phyloP scores from a whole-genome alignment of 768 basidiomycete genomes.

The Mrakia gelida region DNA sequence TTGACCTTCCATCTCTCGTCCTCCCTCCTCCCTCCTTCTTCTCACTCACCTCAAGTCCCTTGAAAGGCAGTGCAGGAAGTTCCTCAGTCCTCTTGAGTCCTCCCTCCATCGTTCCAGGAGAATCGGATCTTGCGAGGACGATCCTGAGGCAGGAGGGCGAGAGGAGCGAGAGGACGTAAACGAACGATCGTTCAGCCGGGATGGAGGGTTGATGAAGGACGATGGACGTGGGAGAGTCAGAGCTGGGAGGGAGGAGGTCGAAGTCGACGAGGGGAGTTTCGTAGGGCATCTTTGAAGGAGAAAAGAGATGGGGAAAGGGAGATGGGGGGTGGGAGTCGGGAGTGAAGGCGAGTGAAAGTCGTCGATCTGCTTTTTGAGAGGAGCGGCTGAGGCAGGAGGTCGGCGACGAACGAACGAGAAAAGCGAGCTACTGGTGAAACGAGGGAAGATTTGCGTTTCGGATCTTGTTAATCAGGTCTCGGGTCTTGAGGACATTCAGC shows the following conservation, averaged over 20 bases:
- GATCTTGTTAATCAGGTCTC: neutral
- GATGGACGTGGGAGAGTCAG: neutral
- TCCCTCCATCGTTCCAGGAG: neutral
- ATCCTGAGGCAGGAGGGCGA: neutral
- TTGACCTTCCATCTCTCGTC: neutral
- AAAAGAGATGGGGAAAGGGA: neutral
- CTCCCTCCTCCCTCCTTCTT: neutral
- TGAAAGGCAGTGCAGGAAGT: neutral
- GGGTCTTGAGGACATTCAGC: too few species aligned
- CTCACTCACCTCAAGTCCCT: constrained; percentile 14
- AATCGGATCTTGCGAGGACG: neutral
- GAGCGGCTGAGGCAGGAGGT: neutral
- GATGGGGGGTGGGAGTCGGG: neutral
- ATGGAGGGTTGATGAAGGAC: neutral
- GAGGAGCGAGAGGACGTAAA: constrained; percentile 15
- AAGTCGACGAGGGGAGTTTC: constrained; percentile 6
- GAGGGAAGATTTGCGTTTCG: too few species aligned
- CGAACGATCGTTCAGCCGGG: neutral
- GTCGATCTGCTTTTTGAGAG: neutral
- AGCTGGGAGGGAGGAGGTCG: neutral
- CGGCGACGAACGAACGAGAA: neutral
- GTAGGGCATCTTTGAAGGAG: neutral
- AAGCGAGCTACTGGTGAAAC: too few species aligned
- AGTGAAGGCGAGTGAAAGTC: neutral
- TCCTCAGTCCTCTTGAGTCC: neutral